phyloP scores from a whole-genome alignment of 2,329 filamentous ascomycete genomes.

The Coleophoma crateriformis region DNA sequence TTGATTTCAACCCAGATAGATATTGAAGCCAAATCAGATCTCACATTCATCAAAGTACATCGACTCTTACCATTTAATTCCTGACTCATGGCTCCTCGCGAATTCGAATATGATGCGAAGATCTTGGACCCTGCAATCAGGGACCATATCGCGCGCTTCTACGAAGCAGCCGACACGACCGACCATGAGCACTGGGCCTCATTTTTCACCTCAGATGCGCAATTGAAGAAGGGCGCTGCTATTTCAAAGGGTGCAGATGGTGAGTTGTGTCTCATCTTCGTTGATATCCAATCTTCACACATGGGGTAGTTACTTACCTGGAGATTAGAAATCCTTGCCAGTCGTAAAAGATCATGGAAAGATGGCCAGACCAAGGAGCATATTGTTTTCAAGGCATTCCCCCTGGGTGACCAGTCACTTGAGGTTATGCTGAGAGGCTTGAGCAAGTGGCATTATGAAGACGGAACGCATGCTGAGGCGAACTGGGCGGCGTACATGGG shows the following conservation, averaged over 20 bases:
- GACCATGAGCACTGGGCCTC: not conserved
- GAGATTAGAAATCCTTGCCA: not conserved
- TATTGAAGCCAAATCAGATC: too few species aligned
- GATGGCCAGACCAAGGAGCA: not conserved
- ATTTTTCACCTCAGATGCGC: not conserved
- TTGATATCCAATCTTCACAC: not conserved
- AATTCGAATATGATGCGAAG: not conserved
- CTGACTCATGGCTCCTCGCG: not conserved
- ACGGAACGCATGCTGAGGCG: not conserved
- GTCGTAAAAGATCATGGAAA: not conserved
- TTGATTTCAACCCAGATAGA: too few species aligned
- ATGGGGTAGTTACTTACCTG: too few species aligned
- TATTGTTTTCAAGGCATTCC: not conserved
- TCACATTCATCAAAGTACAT: too few species aligned
- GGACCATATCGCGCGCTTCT: not conserved
- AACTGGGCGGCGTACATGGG: conserved; percentile 1
- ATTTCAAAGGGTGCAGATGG: not conserved
- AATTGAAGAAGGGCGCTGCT: not conserved
- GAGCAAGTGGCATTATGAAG: conserved; percentile 1
- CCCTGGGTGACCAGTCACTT: not conserved
- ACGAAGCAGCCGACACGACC: not conserved
- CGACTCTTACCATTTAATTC: too few species aligned
- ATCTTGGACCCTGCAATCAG: not conserved
- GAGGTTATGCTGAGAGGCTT: not conserved
- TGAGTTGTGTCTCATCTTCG: not conserved